Conservation (phyloP, 1,139 yeast genomes). For the Blastobotrys buckinghamii region DNA sequence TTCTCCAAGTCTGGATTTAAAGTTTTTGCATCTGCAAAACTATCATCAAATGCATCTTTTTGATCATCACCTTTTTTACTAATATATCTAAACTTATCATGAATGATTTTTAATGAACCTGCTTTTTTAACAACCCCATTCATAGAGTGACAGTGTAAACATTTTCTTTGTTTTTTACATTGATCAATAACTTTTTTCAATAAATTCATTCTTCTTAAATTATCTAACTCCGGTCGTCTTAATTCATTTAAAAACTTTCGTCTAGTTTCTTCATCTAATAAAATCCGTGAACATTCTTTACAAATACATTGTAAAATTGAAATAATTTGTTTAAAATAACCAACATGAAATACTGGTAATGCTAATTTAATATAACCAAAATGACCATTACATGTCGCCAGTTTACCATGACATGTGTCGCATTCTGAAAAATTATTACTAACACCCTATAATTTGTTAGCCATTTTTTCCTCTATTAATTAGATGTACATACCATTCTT, state of each 20-base stretch:
- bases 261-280: conserved; percentile 68
- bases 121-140: conserved; percentile 98
- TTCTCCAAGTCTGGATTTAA: conserved; percentile 86
- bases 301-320: conserved; percentile 88
- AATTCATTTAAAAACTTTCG: conserved; percentile 67
- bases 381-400: conserved; percentile 97
- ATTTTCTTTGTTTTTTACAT: conserved; percentile 91
- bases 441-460: conserved; percentile 53
- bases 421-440: conserved; percentile 82
- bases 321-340: conserved; percentile 89
- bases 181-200: conserved; percentile 80
- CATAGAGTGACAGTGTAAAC: conserved; percentile 77
- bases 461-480: background rate
- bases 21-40: conserved; percentile 63
- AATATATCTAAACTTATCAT: conserved; percentile 92
- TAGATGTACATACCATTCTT: conserved; percentile 45
- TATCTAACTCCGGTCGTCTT: conserved; percentile 84
- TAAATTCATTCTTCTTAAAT: conserved; percentile 83
- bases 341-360: conserved; percentile 94
- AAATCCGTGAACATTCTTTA: conserved; percentile 70
- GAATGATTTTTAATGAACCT: conserved; percentile 91
- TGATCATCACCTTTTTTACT: conserved; percentile 89
- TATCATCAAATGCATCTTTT: conserved; percentile 69
- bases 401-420: conserved; percentile 82
- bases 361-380: conserved; percentile 93